Percentiles rank a stretch among this genome's conserved stretches.
Conservation (phyloP, 176 grass and related monocot genomes). For the Urochloa ruziziensis region DNA sequence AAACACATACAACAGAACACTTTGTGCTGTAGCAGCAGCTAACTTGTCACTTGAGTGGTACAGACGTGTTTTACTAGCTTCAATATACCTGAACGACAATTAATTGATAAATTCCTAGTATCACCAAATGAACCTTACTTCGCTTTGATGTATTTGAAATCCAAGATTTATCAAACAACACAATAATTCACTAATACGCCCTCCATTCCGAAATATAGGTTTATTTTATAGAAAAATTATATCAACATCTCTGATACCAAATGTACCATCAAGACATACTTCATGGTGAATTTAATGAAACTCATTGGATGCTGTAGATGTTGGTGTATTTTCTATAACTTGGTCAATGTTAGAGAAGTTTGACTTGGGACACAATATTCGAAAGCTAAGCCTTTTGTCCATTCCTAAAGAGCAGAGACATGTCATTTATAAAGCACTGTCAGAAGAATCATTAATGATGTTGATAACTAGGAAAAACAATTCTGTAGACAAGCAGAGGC, state of each 20-base stretch:
- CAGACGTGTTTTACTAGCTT: constrained; percentile 93
- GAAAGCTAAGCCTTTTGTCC: background rate
- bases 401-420: background rate
- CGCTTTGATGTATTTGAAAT: constrained; percentile 26
- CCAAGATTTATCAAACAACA: background rate
- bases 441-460: background rate
- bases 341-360: too few species aligned
- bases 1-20: constrained; percentile 90
- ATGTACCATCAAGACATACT: background rate
- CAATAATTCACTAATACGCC: background rate
- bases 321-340: too few species aligned
- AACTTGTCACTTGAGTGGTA: constrained; percentile 73
- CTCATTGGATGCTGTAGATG: too few species aligned
- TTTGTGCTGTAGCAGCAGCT: constrained; percentile 53
- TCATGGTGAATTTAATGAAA: background rate
- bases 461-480: background rate
- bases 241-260: background rate
- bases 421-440: background rate
- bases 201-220: background rate
- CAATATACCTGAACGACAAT: constrained; percentile 78
- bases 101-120: background rate
- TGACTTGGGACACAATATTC: background rate
- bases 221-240: background rate
- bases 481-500: background rate
- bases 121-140: background rate